These are phyloP conservation scores for Phytopythium cucurbitacearum DNA, from an alignment of 352 stramenopile genomes.

Conservation along the genomic window DNA sequence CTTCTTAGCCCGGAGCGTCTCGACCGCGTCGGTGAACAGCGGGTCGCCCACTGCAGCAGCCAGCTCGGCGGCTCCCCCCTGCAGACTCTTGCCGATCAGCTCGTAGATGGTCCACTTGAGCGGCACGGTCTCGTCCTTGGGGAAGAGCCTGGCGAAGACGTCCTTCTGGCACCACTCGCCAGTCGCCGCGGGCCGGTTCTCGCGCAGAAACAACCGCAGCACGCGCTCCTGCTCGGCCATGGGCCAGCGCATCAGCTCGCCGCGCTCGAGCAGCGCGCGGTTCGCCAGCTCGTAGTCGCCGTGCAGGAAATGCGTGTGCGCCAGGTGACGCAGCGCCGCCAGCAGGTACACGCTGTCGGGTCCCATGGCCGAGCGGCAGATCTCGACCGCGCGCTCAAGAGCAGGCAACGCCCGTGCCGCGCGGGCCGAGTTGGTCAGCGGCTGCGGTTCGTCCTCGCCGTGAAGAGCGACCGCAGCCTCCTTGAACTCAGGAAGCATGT, in stretches of 20 bases:
- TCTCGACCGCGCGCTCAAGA: constrained; percentile 65
- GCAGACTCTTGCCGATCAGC: constrained; percentile 48
- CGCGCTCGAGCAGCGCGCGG: constrained; percentile 60
- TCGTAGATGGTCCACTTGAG: constrained; percentile 76
- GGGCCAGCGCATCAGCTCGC: constrained; percentile 69
- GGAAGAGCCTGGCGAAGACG: constrained; percentile 43
- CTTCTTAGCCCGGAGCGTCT: constrained; percentile 64
- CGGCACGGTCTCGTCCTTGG: constrained; percentile 53
- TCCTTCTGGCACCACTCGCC: constrained; percentile 57
- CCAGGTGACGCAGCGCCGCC: constrained; percentile 54
- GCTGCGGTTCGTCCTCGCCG: constrained; percentile 25
- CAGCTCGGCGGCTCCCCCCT: constrained; percentile 29
- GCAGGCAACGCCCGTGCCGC: constrained; percentile 43
- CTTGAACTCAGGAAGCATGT: constrained; percentile 67
- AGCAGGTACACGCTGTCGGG: constrained; percentile 65
- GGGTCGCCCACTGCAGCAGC: constrained; percentile 42
- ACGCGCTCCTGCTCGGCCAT: constrained; percentile 67
- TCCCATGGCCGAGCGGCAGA: constrained; percentile 74
- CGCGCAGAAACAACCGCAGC: constrained; percentile 51
- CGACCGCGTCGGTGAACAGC: constrained; percentile 50
- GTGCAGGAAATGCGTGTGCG: constrained; percentile 57
- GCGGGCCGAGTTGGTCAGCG: constrained; percentile 44
- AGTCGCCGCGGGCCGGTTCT: constrained; percentile 40
- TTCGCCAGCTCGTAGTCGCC: constrained; percentile 45
- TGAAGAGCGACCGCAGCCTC: constrained; percentile 50